Evolutionary conservation across 2,329 filamentous ascomycete genomes (phyloP).

Genomic region (Penicillium sp.): DNA sequence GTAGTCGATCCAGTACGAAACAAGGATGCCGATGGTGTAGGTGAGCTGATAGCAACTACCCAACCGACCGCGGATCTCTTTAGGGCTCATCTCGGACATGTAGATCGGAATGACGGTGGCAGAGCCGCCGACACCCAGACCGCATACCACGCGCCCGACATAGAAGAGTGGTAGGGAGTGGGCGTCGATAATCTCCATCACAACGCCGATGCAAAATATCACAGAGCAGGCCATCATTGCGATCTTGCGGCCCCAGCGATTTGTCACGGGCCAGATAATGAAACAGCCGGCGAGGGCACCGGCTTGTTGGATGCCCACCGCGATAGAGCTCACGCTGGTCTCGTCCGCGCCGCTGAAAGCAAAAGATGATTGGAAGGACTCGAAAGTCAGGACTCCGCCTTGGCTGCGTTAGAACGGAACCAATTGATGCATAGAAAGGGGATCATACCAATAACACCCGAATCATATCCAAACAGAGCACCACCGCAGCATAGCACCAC

Average conservation of each 20-base stretch:
- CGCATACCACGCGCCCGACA: conserved; percentile 48
- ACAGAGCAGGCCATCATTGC: conserved; percentile 48
- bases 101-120: conserved; percentile 47
- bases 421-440: not conserved
- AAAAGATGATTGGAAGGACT: conserved; percentile 46
- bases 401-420: not conserved
- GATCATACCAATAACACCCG: conserved; percentile 42
- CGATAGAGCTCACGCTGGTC: conserved; percentile 48
- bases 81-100: conserved; percentile 47
- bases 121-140: conserved; percentile 50
- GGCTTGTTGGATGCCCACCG: conserved; percentile 53
- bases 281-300: conserved; percentile 55
- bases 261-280: conserved; percentile 49
- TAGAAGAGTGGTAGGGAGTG: conserved; percentile 48
- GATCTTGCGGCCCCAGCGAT: conserved; percentile 46
- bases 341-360: conserved; percentile 39
- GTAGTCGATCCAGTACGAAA: conserved; percentile 56
- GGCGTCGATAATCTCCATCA: conserved; percentile 50
- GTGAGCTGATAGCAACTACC: conserved; percentile 55
- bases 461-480: conserved; percentile 45
- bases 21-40: conserved; percentile 51
- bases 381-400: conserved; percentile 50
- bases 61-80: conserved; percentile 48
- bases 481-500: conserved; percentile 53
- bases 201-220: conserved; percentile 47